Percentiles rank a stretch among this genome's conserved stretches.
phyloP scores from a whole-genome alignment of 257 asterid species.

The Gentiana dahurica region DNA sequence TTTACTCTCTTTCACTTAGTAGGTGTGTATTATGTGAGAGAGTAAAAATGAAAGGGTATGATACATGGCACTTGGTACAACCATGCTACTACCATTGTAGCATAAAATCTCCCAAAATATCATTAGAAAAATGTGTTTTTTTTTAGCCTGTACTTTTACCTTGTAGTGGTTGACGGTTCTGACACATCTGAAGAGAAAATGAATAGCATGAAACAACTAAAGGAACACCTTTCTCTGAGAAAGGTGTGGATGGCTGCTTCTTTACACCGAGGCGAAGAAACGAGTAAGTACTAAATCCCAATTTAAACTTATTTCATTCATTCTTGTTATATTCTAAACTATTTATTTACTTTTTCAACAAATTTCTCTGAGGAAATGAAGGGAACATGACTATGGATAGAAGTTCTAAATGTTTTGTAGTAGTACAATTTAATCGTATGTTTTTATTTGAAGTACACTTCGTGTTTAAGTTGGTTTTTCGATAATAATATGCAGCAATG shows the following conservation, averaged over 20 bases:
- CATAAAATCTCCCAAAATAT: not conserved
- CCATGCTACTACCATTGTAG: too few species aligned
- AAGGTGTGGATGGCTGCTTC: conserved; percentile 97
- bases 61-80: too few species aligned
- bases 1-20: too few species aligned
- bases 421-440: too few species aligned
- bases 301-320: not conserved
- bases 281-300: conserved; percentile 28
- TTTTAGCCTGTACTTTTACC: not conserved
- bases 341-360: too few species aligned
- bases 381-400: too few species aligned
- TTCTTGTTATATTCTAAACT: not conserved
- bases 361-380: too few species aligned
- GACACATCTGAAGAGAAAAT: conserved; percentile 24
- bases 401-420: too few species aligned
- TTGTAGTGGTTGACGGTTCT: conserved; percentile 40
- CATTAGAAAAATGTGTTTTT: not conserved
- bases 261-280: conserved; percentile 81
- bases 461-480: not conserved
- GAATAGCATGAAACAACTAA: conserved; percentile 35
- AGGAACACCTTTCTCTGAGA: conserved; percentile 36
- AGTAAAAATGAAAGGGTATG: too few species aligned
- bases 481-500: conserved; percentile 49
- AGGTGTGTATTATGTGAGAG: too few species aligned
- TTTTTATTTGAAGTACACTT: not conserved